Base-by-base conservation (phyloP, 2,329 filamentous ascomycete species). In the Pseudovirgaria hyperparasitica region DNA sequence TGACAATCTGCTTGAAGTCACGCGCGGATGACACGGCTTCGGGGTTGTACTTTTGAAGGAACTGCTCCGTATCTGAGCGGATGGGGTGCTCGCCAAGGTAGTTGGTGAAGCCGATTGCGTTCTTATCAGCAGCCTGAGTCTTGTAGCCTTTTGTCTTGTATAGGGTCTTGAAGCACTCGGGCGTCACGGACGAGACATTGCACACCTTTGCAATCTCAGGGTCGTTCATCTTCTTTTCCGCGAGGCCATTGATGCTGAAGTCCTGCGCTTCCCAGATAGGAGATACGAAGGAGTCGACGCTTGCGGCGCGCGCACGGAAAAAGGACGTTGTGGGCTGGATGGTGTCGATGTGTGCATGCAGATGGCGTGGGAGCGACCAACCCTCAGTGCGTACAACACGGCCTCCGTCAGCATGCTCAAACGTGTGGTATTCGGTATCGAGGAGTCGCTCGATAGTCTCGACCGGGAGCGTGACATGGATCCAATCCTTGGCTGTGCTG, bases 281-380 rank as follows among this genome's bases (percentile, higher is more conserved):
- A 14, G 39, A 36, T 13, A 42, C 31, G 18, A 47, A 19, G 14
- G 42, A 48, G 6, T 48, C 49, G 4, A 43, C 39, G 5, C 31
- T 36, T 7, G 44, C 22, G 5, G 41, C 32, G n/a, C n/a, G n/a
- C n/a, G 31, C 16, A 10, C 59, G 57, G 44, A 68, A 65, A 53
- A 74, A 74, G 0, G 67, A 68, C 25, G 62, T 73, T 2, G 70
- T 74, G 2, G 70, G 70, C 42, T 74, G 69, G 15, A 74, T 64
- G 9, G 65, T 61, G 39, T 72, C 67, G 34, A 74, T 64, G 40
- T 70, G 67, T 25, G 60, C 54, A 40, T 73, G 68, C 4, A 74
- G 54, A 39, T 73, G 63, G 18, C 40, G 42, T 10, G 70, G 70
- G 4, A 76, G 58, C 22, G 68, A 72, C 69, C 70, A 75, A 21